Base-by-base conservation (phyloP, 2,329 filamentous ascomycete genomes). In the Botrytis pseudocinerea region DNA sequence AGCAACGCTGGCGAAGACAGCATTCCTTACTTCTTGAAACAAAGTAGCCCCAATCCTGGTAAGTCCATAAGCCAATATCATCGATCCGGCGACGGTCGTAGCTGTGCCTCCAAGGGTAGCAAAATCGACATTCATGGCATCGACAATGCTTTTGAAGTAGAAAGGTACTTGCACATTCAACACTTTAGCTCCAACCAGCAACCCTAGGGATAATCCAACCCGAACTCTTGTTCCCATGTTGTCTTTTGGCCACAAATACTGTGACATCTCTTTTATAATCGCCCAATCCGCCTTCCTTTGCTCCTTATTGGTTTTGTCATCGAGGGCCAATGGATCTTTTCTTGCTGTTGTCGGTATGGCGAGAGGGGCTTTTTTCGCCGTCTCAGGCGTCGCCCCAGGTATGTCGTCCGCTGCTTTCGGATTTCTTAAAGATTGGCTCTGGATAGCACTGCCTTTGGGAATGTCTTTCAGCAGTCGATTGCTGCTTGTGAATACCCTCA, bases 121-220 rank as follows among this genome's bases (percentile, higher is more conserved):
- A 81, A 97, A 91, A 82, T 99, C 96, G 77, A 99, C 89, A 82
- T 99, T 99, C 94, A 99, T 97, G 32, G 93, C 91, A 82, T 99
- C 97, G 60, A 99, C 93, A 76, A 99, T 98, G 82, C 85, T 95
- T 86, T 98, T 98, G 86, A 99, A 99, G 86, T 98, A 99, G 82
- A 99, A 99, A 0, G 96, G 96, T 64, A 99, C 94, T 84, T 99
- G 94, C 25, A 99, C 96, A 82, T 98, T 99, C 80, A 99, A 86
- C 66, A 97, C 90, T 87, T 99, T 99, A 81, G 94, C 94, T 74
- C 95, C 93, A 35, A 99, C 84, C 54, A 99, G 87, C 75, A 99
- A 84, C 12, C 87, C 89, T 5, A 99, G 87, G n/a, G 95, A 94
- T 65, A 97, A 84, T 18, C 92, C 89, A 48, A 99, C 96, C 75